Conservation (phyloP, 164 flowering plant species). For the Stephania cephalantha region DNA sequence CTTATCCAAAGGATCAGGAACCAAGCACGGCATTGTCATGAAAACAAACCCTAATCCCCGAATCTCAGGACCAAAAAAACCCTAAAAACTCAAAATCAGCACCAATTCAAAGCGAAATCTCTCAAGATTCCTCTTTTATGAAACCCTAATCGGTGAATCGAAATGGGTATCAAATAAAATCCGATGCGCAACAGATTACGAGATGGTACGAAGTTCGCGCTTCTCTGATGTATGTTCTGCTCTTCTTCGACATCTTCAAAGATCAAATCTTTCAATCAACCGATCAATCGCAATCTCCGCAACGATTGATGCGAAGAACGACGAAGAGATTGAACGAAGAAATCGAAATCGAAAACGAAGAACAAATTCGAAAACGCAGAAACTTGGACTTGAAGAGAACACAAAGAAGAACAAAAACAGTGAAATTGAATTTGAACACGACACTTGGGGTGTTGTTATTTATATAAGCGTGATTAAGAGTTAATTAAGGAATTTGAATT, state of each 20-base stretch:
- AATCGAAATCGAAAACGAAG: not conserved
- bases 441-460: too few species aligned
- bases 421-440: too few species aligned
- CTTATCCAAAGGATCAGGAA: slow-evolving; percentile 20
- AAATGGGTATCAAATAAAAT: not conserved
- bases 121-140: not conserved
- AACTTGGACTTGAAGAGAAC: not conserved
- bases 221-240: too few species aligned
- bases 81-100: not conserved
- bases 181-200: not conserved
- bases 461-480: too few species aligned
- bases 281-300: too few species aligned
- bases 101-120: too few species aligned
- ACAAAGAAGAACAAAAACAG: too few species aligned
- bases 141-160: not conserved
- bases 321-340: too few species aligned
- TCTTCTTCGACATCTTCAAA: too few species aligned
- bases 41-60: not conserved
- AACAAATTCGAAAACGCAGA: not conserved
- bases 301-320: too few species aligned
- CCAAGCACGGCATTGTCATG: slow-evolving; percentile 40
- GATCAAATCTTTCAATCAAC: too few species aligned
- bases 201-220: not conserved
- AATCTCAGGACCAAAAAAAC: not conserved
- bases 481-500: too few species aligned